phyloP scores from a whole-genome alignment of 2,329 filamentous ascomycete species.

The Cadophora gregata region DNA sequence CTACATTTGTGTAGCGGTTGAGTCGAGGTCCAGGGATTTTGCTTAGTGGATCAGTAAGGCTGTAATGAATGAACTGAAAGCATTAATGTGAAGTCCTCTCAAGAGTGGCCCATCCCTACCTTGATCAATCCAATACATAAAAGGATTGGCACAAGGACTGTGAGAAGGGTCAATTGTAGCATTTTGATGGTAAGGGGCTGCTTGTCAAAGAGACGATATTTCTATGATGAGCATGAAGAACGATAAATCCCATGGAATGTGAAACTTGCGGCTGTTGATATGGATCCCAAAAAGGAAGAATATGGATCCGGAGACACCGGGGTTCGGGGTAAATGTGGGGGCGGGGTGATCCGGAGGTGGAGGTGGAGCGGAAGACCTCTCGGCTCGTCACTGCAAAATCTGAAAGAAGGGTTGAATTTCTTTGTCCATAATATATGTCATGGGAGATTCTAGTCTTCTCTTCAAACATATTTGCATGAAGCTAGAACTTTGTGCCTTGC shows the following conservation, averaged over 20 bases:
- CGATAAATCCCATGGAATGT: background rate
- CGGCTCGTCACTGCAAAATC: background rate
- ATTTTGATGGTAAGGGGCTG: background rate
- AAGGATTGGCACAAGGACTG: background rate
- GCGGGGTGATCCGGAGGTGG: background rate
- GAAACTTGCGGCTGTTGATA: background rate
- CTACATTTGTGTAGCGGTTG: conserved; percentile 22
- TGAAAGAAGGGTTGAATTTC: background rate
- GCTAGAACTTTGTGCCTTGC: too few species aligned
- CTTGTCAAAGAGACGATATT: background rate
- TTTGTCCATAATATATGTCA: background rate
- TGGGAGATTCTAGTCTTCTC: too few species aligned
- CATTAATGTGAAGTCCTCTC: background rate
- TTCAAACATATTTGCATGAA: too few species aligned
- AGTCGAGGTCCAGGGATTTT: conserved; percentile 23
- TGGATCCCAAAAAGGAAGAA: background rate
- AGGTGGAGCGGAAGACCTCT: background rate
- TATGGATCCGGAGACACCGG: background rate
- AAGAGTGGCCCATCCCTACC: background rate
- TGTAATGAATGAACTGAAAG: background rate
- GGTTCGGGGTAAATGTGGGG: background rate
- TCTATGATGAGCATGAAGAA: background rate
- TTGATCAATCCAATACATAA: background rate
- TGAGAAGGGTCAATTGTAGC: background rate
- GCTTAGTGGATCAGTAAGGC: conserved; percentile 16